Conservation (phyloP, 495 filamentous ascomycete species). For the Pseudomonodictys pantanalensis region DNA sequence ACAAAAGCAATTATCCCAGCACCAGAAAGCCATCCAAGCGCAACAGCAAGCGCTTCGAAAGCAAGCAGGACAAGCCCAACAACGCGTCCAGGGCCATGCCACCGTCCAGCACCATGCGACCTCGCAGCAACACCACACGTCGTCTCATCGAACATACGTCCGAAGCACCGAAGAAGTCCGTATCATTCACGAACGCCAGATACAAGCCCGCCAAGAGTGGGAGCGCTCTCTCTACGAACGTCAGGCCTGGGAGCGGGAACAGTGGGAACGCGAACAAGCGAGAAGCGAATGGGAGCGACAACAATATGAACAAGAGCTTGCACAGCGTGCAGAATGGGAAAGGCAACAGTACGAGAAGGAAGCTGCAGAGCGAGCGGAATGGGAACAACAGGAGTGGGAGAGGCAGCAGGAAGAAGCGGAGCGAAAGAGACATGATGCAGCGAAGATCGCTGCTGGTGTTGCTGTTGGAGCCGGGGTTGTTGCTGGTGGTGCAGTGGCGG, state of each 20-base stretch:
- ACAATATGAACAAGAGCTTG: not conserved
- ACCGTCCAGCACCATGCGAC: not conserved
- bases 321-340: no score
- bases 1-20: not conserved
- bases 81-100: not conserved
- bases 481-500: not conserved
- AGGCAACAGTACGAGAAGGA: not conserved
- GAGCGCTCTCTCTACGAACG: not conserved
- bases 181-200: no score
- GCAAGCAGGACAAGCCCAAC: not conserved
- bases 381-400: not conserved
- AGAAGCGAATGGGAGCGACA: not conserved
- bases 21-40: not conserved
- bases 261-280: not conserved
- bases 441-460: not conserved
- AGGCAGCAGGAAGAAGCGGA: not conserved
- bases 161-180: no score
- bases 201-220: no score
- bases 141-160: no score
- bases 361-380: not conserved
- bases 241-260: not conserved
- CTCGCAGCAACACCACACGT: no score
- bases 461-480: not conserved
- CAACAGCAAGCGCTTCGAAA: not conserved
- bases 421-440: not conserved